Evolutionary conservation across 495 filamentous ascomycete genomes (phyloP).

Genomic region (Lophiostoma macrostomum): DNA sequence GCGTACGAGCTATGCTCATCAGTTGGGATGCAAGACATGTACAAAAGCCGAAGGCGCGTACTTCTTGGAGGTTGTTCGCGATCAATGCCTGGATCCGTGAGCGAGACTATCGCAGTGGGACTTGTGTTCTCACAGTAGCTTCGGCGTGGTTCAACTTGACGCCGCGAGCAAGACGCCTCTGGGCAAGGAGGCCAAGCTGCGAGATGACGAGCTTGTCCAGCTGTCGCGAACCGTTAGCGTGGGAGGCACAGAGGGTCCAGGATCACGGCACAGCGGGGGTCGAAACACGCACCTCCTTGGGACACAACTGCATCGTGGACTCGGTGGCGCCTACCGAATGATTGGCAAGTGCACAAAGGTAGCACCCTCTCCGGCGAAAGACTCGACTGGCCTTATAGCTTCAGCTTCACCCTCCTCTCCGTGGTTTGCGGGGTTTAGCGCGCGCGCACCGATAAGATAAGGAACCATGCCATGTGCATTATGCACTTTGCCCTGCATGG

Average conservation of each 20-base stretch:
- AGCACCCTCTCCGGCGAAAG: too few relatives aligned
- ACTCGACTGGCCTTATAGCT: too few relatives aligned
- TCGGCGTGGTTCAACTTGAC: conserved; percentile 89
- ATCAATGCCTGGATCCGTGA: conserved; percentile 70
- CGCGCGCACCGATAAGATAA: too few relatives aligned
- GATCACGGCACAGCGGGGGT: background rate
- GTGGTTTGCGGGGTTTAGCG: too few relatives aligned
- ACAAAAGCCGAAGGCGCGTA: conserved; percentile 35
- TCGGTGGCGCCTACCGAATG: background rate
- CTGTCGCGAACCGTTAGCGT: conserved; percentile 46
- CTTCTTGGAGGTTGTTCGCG: conserved; percentile 85
- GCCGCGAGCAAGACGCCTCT: conserved; percentile 83
- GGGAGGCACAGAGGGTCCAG: conserved; percentile 15
- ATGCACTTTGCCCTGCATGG: too few relatives aligned
- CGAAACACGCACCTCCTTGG: conserved; percentile 26
- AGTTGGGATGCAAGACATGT: conserved; percentile 1
- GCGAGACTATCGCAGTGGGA: background rate
- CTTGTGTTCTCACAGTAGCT: conserved; percentile 62
- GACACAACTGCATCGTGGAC: conserved; percentile 28
- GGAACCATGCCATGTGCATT: too few relatives aligned
- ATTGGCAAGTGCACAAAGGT: background rate
- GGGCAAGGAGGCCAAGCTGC: conserved; percentile 83
- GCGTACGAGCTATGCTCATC: conserved; percentile 69
- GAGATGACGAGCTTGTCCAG: conserved; percentile 95
- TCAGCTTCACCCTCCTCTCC: background rate